A percentile compares a stretch with the other conserved stretches of the same genome.
Conservation (phyloP, 2,329 filamentous ascomycete genomes). For the Cordyceps javanica region DNA sequence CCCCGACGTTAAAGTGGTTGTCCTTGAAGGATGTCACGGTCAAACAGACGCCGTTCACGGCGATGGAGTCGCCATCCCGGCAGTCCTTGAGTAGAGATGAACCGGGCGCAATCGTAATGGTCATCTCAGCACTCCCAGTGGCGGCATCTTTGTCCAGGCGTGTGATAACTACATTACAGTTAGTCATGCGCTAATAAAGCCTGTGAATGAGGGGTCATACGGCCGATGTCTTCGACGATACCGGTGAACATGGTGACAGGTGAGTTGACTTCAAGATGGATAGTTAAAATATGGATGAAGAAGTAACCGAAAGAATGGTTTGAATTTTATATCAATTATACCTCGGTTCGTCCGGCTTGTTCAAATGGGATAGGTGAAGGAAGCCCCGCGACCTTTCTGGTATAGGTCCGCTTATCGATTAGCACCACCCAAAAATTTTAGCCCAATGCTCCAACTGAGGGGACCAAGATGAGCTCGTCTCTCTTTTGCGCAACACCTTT, state of each 20-base stretch:
- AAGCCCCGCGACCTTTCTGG: conserved; percentile 1
- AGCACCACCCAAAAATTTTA: conserved; percentile 10
- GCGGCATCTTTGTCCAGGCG: conserved; percentile 74
- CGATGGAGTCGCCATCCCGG: conserved; percentile 87
- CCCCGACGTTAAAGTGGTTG: conserved; percentile 76
- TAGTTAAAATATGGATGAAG: neutral
- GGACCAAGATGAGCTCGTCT: neutral
- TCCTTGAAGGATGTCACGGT: conserved; percentile 63
- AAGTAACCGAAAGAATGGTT: neutral
- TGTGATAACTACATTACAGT: conserved; percentile 62
- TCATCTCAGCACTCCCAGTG: conserved; percentile 83
- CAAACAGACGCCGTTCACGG: conserved; percentile 91
- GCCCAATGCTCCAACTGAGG: conserved; percentile 7
- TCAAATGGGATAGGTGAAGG: neutral
- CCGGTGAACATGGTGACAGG: conserved; percentile 78
- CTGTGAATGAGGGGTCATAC: conserved; percentile 44
- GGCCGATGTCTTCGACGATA: conserved; percentile 86
- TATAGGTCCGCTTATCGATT: conserved; percentile 12
- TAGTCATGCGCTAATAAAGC: conserved; percentile 24
- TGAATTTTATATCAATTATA: neutral
- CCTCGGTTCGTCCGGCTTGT: neutral
- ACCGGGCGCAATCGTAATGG: conserved; percentile 62
- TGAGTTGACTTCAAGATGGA: neutral
- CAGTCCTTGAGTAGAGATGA: conserved; percentile 76
- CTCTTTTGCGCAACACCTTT: neutral